Evolutionary conservation across 257 asterid species (phyloP).

Genomic region (Przewalskia tangutica): DNA sequence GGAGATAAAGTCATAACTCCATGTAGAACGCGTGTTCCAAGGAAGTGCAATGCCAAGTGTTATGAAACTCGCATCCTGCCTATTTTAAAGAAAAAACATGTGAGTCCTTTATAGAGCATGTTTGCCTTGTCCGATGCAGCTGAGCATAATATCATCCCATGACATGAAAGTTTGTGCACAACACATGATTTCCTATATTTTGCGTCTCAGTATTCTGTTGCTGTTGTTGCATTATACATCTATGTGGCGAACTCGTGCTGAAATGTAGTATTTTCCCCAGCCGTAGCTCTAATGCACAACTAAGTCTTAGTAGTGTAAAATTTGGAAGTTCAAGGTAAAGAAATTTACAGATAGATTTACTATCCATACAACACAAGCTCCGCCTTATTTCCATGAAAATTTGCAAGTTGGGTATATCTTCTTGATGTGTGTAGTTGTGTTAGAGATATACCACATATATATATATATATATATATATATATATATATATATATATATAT

Average conservation of each 20-base stretch:
- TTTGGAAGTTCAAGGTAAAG: background rate
- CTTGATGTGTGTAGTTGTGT: background rate
- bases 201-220: background rate
- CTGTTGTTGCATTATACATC: background rate
- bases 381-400: background rate
- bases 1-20: constrained; percentile 33
- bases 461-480: too few relatives aligned
- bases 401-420: background rate
- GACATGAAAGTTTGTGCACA: background rate
- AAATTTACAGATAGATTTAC: background rate
- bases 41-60: constrained; percentile 53
- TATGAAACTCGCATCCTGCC: constrained; percentile 58
- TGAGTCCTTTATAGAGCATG: constrained; percentile 17
- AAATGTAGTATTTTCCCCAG: background rate
- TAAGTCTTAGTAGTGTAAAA: background rate
- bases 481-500: too few relatives aligned
- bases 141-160: background rate
- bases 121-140: background rate
- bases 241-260: background rate
- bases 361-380: background rate
- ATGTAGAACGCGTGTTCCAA: constrained; percentile 42
- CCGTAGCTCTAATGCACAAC: background rate
- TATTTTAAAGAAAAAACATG: constrained; percentile 40
- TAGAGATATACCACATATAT: too few relatives aligned
- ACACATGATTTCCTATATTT: background rate